Base-by-base conservation (phyloP, 2,329 filamentous ascomycete species). In the Sporothrix brasiliensis region DNA sequence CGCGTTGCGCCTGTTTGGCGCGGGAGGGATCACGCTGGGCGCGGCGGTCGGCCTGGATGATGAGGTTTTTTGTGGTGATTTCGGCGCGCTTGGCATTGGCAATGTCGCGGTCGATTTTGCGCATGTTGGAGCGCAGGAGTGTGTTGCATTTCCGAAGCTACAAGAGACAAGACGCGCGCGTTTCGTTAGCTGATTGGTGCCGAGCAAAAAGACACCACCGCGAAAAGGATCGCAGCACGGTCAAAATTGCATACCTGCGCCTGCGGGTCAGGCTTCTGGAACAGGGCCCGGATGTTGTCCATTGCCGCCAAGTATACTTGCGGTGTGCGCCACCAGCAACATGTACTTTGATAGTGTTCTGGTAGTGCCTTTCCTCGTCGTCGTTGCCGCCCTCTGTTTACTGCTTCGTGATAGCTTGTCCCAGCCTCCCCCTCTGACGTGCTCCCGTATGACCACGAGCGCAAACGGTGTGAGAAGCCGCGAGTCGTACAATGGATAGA, bases 131-230 rank as follows among this genome's bases (percentile, higher is more conserved):
- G 72, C 94, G 92, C 76, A 99, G 91, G 73, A 98, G 88, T 73
- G 88, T 84, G 80, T 97, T 97, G 82, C 94, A 98, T 89, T 97
- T 98, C 74, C 94, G 90, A 82, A 95, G 91, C 94, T 99, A 27
- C 3, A 6, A 9, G 13, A 19, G 9, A 24, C 6, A 4, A 21
- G 44, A 4, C 21, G 13, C 30, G 19, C 0, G 34, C 34, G 27
- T 27, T 6, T 44, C 16, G 39, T 41, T 13, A 21, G 16, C 7
- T 34, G 7, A 47, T 2, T 24, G 24, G 11, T 24, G 24, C 24
- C 39, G 11, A 65, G 53, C 16, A 24, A 52, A 24, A 52, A 61
- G 60, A 49, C 11, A 2, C 34, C 60, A n/a, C 4, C 21, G 3
- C 21, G n/a, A 5, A 24, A 27, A 10, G 3, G 13, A 16, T 30